These are phyloP conservation scores for Malus sylvestris DNA, from an alignment of 306 rosid genomes.

Conservation along the genomic window DNA sequence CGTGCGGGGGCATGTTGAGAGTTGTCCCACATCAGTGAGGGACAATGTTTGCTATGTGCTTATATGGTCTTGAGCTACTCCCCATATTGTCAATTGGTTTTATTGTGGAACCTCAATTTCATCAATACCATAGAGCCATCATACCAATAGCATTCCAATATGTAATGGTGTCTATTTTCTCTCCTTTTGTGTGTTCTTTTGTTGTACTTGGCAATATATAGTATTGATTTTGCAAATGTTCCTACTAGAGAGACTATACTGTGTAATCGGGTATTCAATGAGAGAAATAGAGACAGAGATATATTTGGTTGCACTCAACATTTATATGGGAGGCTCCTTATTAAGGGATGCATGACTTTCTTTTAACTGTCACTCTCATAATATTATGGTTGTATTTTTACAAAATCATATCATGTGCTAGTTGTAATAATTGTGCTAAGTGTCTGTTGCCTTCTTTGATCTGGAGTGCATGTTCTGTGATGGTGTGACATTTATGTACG, in stretches of 20 bases:
- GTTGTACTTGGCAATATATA: conserved; percentile 14
- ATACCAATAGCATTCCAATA: conserved; percentile 23
- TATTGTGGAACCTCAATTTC: no score
- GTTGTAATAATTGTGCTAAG: background rate
- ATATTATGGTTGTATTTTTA: background rate
- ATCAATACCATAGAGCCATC: conserved; percentile 13
- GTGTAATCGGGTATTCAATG: no score
- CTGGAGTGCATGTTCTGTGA: background rate
- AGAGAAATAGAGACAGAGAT: no score
- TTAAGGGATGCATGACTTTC: background rate
- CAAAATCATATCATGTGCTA: background rate
- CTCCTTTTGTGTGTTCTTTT: conserved; percentile 14
- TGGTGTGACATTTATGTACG: background rate
- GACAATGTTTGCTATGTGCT: no score
- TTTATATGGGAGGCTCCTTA: background rate
- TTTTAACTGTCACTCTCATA: background rate
- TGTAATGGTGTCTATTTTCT: conserved; percentile 6
- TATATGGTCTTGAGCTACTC: no score
- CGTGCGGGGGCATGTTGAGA: no score
- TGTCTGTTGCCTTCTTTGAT: background rate
- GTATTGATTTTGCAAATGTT: background rate
- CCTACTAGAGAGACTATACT: no score
- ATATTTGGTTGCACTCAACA: no score
- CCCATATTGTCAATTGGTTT: no score
- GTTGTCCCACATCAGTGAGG: no score